Conservation (phyloP, 352 stramenopile species). For the Phytophthora sp. region DNA sequence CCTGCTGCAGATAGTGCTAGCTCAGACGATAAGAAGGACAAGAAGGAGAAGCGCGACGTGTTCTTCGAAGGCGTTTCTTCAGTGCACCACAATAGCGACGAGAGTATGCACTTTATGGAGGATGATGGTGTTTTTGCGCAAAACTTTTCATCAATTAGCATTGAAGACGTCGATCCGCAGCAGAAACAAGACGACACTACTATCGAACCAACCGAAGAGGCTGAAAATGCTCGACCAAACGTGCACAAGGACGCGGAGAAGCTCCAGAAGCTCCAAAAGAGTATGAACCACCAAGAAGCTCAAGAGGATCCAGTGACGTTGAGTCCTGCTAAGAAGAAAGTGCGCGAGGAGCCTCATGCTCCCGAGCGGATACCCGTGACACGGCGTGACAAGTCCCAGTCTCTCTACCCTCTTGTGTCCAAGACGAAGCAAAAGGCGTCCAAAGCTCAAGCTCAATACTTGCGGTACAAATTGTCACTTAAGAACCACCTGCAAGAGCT, state of each 20-base stretch:
- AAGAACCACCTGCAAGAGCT: constrained; percentile 75
- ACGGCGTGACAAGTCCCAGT: constrained; percentile 14
- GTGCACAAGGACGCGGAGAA: constrained; percentile 4
- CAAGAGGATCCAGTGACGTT: constrained; percentile 21
- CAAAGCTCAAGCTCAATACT: constrained; percentile 53
- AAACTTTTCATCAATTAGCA: constrained; percentile 54
- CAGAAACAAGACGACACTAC: not conserved
- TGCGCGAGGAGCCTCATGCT: constrained; percentile 26
- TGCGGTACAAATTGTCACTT: constrained; percentile 74
- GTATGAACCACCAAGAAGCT: constrained; percentile 38
- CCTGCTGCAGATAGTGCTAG: constrained; percentile 2
- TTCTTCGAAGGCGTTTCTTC: constrained; percentile 81
- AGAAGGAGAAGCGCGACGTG: not conserved
- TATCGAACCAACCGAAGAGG: not conserved
- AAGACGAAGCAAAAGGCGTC: constrained; percentile 24
- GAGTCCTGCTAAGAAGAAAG: constrained; percentile 50
- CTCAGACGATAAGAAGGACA: constrained; percentile 20
- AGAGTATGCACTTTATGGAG: constrained; percentile 69
- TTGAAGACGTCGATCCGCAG: constrained; percentile 33
- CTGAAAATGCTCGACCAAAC: constrained; percentile 16
- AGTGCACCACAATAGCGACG: constrained; percentile 61
- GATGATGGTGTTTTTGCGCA: constrained; percentile 51
- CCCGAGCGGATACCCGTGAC: constrained; percentile 17
- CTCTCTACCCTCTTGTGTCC: constrained; percentile 56
- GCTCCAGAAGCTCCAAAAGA: constrained; percentile 8